phyloP scores from a whole-genome alignment of 1,139 yeast genomes.

The Trichomonascaceae sp. region DNA sequence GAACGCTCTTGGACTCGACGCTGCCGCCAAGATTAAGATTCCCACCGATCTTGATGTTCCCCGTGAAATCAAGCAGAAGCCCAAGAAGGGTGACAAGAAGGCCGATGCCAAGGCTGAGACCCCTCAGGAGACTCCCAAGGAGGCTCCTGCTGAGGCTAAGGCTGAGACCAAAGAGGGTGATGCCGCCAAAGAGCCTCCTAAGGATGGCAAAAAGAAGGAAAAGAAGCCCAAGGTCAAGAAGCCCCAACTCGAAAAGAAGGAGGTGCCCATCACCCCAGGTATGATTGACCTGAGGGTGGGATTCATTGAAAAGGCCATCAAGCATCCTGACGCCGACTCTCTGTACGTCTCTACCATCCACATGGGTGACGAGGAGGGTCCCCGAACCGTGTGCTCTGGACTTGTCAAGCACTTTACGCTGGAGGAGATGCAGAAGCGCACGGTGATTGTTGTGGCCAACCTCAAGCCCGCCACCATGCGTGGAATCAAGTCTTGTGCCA shows the following conservation, averaged over 20 bases:
- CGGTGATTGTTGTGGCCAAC: slow-evolving; percentile 75
- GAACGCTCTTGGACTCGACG: slow-evolving; percentile 42
- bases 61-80: slow-evolving; percentile 50
- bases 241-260: slow-evolving; percentile 36
- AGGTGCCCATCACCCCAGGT: slow-evolving; percentile 61
- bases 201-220: slow-evolving; percentile 42
- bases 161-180: slow-evolving; percentile 23
- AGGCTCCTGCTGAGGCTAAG: slow-evolving; percentile 9
- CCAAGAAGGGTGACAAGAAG: slow-evolving; percentile 29
- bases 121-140: slow-evolving; percentile 8
- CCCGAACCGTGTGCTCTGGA: slow-evolving; percentile 97
- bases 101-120: slow-evolving; percentile 4
- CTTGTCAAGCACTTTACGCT: slow-evolving; percentile 64
- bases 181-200: slow-evolving; percentile 23
- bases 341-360: slow-evolving; percentile 93
- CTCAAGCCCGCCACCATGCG: slow-evolving; percentile 88
- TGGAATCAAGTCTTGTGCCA: slow-evolving; percentile 88
- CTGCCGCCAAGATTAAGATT: slow-evolving; percentile 38
- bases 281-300: slow-evolving; percentile 92
- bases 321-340: slow-evolving; percentile 97
- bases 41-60: slow-evolving; percentile 54
- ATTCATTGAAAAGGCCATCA: slow-evolving; percentile 87
- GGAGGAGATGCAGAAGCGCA: slow-evolving; percentile 72
- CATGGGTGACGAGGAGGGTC: slow-evolving; percentile 92
- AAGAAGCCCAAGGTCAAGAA: slow-evolving; percentile 44